Base-by-base conservation (phyloP, 1,284 basidiomycete species). In the Boletus semigastroideus region DNA sequence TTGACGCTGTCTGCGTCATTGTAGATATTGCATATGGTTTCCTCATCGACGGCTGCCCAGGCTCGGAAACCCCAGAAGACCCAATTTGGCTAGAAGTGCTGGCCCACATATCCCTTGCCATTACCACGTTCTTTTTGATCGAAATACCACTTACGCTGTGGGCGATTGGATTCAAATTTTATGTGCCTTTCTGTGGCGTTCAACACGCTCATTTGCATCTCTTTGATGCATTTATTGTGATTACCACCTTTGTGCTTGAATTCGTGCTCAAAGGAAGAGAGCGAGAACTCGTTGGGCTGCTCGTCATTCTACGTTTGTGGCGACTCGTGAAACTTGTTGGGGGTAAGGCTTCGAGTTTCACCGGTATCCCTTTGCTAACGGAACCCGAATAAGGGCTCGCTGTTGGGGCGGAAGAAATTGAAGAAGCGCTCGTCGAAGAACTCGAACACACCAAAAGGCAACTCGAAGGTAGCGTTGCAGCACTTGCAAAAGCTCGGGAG, bases 301-400 rank as follows among this genome's bases (percentile, higher is more conserved):
- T 92, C 37, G 75, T 92, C 43, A 72, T 87, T 10, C 72, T 92
- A 19, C 87, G 90, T 66, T 64, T 92, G 11, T 90, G 89, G 88
- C 76, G 90, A 30, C 72, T 91, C 22, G 78, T 92, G 27, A 89
- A 90, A 64, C 73, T 91, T 12, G 84, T 90, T 19, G 86, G 85
- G 76, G 87, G 88, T 89, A 56, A 62, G 60, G 48, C n/a, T 16
- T 34, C 36, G 16, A 13, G 33, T 47, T 43, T 54, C 42, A 34
- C 31, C 22, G 19, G 25, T 43, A 9, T 44, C 14, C 28, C 13
- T 44, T 19, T 5, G 34, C 46, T 57, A 50, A 56, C 53, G 27
- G 41, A 25, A 33, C 56, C 43, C 46, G 49, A 53, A 56, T 36
- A 48, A 90, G 87, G 87, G 34, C 77, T 90, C 42, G 82, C 87